Conservation (phyloP, 352 stramenopile genomes). For the Aphanomyces stellatus region DNA sequence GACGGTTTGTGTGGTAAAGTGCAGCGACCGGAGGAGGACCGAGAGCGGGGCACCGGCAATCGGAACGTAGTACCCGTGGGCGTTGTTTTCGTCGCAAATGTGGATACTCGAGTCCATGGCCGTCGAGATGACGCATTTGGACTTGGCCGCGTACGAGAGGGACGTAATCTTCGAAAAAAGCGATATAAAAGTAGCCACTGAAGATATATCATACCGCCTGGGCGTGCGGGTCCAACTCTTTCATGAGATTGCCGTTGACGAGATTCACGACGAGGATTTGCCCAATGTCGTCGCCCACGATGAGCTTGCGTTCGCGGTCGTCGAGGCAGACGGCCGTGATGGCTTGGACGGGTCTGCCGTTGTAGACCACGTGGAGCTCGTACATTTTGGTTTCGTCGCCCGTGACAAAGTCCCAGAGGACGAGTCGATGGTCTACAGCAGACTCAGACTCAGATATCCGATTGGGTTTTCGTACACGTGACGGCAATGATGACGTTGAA, state of each 20-base stretch:
- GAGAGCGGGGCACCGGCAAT: slow-evolving; percentile 50
- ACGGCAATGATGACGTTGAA: slow-evolving; percentile 50
- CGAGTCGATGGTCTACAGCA: neutral
- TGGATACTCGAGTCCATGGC: slow-evolving; percentile 48
- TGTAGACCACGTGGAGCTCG: slow-evolving; percentile 25
- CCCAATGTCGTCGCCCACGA: slow-evolving; percentile 63
- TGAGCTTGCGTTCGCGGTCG: slow-evolving; percentile 69
- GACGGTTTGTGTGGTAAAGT: neutral
- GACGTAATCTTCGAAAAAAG: slow-evolving; percentile 19
- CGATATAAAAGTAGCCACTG: neutral
- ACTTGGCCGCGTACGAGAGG: slow-evolving; percentile 45
- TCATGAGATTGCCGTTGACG: slow-evolving; percentile 79
- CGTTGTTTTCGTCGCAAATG: slow-evolving; percentile 64
- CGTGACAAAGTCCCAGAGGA: slow-evolving; percentile 53
- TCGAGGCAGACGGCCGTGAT: slow-evolving; percentile 76
- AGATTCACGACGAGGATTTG: slow-evolving; percentile 59
- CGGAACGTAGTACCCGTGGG: slow-evolving; percentile 57
- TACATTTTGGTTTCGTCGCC: slow-evolving; percentile 46
- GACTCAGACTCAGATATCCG: neutral
- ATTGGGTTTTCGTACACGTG: slow-evolving; percentile 35
- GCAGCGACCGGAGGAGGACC: slow-evolving; percentile 22
- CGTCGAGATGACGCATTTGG: slow-evolving; percentile 59
- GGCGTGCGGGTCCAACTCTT: slow-evolving; percentile 52
- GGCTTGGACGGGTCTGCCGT: slow-evolving; percentile 23
- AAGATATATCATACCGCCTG: slow-evolving; percentile 23